phyloP scores from a whole-genome alignment of 2,329 filamentous ascomycete species.

The Aspergillus candidus region DNA sequence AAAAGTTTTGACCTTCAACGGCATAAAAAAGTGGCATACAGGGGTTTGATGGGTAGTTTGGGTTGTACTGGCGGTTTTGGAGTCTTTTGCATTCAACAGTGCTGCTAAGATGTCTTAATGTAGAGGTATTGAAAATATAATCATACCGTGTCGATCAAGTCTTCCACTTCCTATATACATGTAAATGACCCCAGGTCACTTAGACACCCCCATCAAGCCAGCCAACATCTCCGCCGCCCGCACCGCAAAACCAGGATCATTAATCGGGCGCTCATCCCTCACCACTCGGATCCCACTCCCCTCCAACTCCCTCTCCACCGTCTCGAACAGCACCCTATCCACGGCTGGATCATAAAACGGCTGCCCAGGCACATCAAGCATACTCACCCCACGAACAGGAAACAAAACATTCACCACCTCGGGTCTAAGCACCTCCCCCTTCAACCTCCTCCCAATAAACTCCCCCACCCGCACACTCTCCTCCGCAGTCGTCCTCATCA shows the following conservation, averaged over 20 bases:
- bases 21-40: conserved; percentile 43
- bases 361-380: conserved; percentile 49
- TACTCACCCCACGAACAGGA: conserved; percentile 56
- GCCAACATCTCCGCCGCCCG: conserved; percentile 18
- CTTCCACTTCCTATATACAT: too few species aligned
- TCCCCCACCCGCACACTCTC: conserved; percentile 53
- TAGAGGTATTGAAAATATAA: not conserved
- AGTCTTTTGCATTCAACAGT: conserved; percentile 37
- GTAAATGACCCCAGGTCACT: too few species aligned
- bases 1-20: conserved; percentile 59
- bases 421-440: conserved; percentile 30
- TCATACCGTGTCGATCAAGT: conserved; percentile 5
- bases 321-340: conserved; percentile 43
- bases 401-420: conserved; percentile 51
- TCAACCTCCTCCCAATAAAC: conserved; percentile 52
- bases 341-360: conserved; percentile 50
- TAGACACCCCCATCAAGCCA: too few species aligned
- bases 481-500: conserved; percentile 57
- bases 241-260: conserved; percentile 26
- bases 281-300: conserved; percentile 47
- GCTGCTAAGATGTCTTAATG: conserved; percentile 20
- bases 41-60: conserved; percentile 27
- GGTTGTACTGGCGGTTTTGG: conserved; percentile 22
- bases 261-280: conserved; percentile 38
- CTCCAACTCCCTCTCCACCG: conserved; percentile 45